Evolutionary conservation across 495 filamentous ascomycete species (phyloP).

Genomic region (Talaromyces proteolyticus): DNA sequence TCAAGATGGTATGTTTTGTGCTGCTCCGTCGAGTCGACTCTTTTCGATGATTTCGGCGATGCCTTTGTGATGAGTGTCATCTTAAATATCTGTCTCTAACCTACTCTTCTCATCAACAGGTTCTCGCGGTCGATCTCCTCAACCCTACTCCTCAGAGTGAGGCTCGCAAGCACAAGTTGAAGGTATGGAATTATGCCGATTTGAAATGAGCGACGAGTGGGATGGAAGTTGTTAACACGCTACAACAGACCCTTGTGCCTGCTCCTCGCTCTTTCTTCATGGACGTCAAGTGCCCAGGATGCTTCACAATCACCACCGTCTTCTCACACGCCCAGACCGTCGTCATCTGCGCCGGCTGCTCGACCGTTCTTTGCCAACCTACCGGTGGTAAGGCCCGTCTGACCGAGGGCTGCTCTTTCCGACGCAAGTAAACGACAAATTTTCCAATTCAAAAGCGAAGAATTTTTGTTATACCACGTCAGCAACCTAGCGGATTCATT

Average conservation of each 20-base stretch:
- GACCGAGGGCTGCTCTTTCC: conserved; percentile 98
- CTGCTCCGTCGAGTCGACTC: too few relatives aligned
- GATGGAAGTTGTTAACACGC: not conserved
- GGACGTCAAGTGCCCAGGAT: conserved; percentile 99
- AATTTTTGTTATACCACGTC: conserved; percentile 11
- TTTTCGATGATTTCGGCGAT: not conserved
- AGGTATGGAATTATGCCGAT: conserved; percentile 52
- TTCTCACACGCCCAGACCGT: conserved; percentile 99
- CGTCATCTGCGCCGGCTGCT: conserved; percentile 98
- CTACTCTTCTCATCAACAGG: too few relatives aligned
- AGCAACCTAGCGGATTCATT: not conserved
- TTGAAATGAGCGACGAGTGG: conserved; percentile 2
- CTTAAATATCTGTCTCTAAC: too few relatives aligned
- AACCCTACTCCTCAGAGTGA: conserved; percentile 94
- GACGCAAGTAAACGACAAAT: conserved; percentile 77
- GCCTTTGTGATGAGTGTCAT: too few relatives aligned
- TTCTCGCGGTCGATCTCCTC: conserved; percentile 99
- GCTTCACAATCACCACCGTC: conserved; percentile 99
- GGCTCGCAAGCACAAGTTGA: conserved; percentile 99
- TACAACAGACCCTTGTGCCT: conserved; percentile 76
- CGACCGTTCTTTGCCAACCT: conserved; percentile 94
- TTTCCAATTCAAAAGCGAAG: too few relatives aligned
- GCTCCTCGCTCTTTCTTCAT: conserved; percentile 98
- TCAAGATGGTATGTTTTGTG: conserved; percentile 42
- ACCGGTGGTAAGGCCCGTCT: conserved; percentile 96